Evolutionary conservation across 2,329 filamentous ascomycete species (phyloP), one percentile per base, ranked within the genome.

Genomic region (Trichoderma sp.): DNA sequence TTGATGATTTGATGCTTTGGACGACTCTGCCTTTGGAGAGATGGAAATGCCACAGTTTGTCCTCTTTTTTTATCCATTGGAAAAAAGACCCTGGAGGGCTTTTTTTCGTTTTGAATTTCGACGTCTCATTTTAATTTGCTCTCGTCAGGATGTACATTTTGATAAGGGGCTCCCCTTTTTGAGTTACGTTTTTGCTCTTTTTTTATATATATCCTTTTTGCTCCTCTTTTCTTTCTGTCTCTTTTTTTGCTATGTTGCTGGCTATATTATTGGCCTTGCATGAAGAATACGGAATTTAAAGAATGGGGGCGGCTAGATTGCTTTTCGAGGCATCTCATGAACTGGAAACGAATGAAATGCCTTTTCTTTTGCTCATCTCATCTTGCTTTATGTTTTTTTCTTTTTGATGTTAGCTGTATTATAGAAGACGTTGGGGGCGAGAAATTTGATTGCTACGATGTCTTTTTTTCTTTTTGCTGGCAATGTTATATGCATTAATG

Each of bases 361-460:
- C 27, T 24, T 29, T 63, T 33, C 38, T 18, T 8, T 21, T 59
- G 21, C n/a, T 38, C 64, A 6, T 53, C 56, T 66, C 9, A 29
- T n/a, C 1, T 53, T 62, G 60, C 21, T 45, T 21, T 60, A 18
- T 56, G 69, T 68, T 72, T 72, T 27, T 65, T 75, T 69, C 66
- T 53, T 76, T 65, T 18, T n/a, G 65, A 33, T 56, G 29, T 56
- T 27, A 65, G 76, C 63, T 78, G 76, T 78, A 75, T 65, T 63
- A 75, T 79, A 78, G 59, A 78, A 75, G 59, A 45, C 38, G 29
- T 35, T 33, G 29, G n/a, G 59, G 18, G 1, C 6, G 41, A 35
- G 33, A 45, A 71, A 33, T 16, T 50, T 53, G 14, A 53, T 63
- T 31, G 24, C 14, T 60, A 53, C 50, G 60, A 72, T 53, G 69